phyloP scores from a whole-genome alignment of 2,329 filamentous ascomycete species.

The Chaetomiaceae sp. region DNA sequence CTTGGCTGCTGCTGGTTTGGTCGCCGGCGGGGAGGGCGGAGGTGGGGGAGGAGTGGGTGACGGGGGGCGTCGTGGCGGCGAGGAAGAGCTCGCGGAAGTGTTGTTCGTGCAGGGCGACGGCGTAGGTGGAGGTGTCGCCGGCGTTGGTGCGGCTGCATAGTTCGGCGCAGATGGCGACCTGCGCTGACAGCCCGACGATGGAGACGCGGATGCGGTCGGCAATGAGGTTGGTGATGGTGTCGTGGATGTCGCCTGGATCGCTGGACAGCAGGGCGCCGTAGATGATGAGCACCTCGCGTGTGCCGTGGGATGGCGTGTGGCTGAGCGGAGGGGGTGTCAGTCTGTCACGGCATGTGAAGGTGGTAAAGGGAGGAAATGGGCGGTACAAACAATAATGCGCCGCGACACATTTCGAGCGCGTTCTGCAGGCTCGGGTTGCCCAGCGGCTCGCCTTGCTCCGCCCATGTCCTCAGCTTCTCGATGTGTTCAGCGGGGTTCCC shows the following conservation, averaged over 20 bases:
- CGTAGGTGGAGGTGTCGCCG: conserved; percentile 70
- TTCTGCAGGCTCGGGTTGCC: conserved; percentile 84
- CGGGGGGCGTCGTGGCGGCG: conserved; percentile 80
- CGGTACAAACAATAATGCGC: conserved; percentile 66
- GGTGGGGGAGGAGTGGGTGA: conserved; percentile 56
- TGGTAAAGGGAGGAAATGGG: not conserved
- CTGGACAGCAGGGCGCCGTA: conserved; percentile 86
- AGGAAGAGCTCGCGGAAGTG: conserved; percentile 89
- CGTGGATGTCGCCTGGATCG: conserved; percentile 92
- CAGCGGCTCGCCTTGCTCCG: conserved; percentile 59
- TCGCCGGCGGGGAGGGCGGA: too few species aligned
- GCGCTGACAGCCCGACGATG: conserved; percentile 83
- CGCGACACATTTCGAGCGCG: conserved; percentile 89
- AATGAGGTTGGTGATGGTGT: conserved; percentile 74
- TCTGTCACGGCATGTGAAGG: not conserved
- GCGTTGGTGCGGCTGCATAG: conserved; percentile 83
- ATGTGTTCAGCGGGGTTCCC: conserved; percentile 90
- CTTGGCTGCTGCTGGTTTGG: conserved; percentile 35
- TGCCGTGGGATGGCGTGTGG: conserved; percentile 88
- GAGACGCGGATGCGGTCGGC: conserved; percentile 79
- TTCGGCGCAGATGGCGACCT: conserved; percentile 87
- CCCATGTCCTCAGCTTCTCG: conserved; percentile 62
- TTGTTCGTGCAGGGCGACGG: conserved; percentile 76
- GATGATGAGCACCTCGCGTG: conserved; percentile 83
- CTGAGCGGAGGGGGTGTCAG: conserved; percentile 39